Conservation (phyloP, 2,329 filamentous ascomycete genomes). For the Sclerotinia minor region DNA sequence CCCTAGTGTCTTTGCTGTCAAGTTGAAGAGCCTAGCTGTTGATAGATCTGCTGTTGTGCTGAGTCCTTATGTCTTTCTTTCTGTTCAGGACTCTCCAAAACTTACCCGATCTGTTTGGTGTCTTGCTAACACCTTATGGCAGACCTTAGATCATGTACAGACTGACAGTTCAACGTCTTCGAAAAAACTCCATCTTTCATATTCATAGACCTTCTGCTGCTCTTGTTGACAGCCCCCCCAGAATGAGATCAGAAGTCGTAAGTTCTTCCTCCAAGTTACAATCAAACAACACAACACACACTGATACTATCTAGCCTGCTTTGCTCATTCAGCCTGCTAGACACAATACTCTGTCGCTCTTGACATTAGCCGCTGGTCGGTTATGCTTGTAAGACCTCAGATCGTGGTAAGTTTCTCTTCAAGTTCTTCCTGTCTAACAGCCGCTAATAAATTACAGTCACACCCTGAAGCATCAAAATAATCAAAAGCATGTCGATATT, state of each 20-base stretch:
- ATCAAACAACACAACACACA: not conserved
- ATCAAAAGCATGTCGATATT: not conserved
- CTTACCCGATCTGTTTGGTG: not conserved
- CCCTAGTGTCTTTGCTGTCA: not conserved
- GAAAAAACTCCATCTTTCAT: not conserved
- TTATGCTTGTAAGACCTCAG: not conserved
- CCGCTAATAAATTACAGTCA: not conserved
- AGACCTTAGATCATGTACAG: too few relatives aligned
- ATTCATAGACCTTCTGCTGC: not conserved
- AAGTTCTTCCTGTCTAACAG: not conserved
- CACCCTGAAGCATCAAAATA: accelerated
- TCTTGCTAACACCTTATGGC: not conserved
- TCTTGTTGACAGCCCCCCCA: not conserved
- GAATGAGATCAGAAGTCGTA: not conserved
- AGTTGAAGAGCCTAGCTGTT: not conserved
- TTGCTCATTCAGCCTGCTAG: too few relatives aligned
- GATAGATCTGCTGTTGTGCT: not conserved
- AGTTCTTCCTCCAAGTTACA: not conserved
- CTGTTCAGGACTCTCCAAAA: not conserved
- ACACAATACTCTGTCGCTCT: not conserved
- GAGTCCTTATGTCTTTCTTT: not conserved
- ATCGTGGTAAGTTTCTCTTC: not conserved
- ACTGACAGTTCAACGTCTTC: accelerated
- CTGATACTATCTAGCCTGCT: not conserved
- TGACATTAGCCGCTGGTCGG: not conserved